Conservation (phyloP, 2,329 filamentous ascomycete species). For the Colletotrichum eremochloae region DNA sequence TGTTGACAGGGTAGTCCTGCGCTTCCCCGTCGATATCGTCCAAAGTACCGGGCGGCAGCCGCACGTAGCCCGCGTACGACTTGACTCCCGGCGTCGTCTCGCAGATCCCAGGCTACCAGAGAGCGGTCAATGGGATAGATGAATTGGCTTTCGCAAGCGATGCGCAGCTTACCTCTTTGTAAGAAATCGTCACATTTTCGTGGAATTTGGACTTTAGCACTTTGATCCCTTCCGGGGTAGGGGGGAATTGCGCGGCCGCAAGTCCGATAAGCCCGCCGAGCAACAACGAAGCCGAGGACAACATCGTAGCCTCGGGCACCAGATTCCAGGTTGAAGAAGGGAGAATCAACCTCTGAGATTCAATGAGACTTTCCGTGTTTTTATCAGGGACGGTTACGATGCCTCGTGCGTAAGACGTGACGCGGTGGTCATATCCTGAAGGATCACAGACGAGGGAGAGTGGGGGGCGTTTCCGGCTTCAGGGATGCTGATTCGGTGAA, state of each 20-base stretch:
- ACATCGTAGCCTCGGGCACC: neutral
- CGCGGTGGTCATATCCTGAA: conserved; percentile 20
- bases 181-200: conserved; percentile 71
- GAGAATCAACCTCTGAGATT: too few relatives aligned
- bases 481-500: conserved; percentile 11
- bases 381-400: neutral
- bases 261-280: conserved; percentile 44
- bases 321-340: too few relatives aligned
- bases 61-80: conserved; percentile 75
- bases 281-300: conserved; percentile 28
- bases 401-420: conserved; percentile 12
- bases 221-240: conserved; percentile 53
- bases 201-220: conserved; percentile 71
- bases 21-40: conserved; percentile 60
- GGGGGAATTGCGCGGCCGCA: conserved; percentile 50
- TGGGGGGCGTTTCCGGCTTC: conserved; percentile 11
- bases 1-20: conserved; percentile 60
- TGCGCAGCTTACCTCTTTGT: conserved; percentile 62
- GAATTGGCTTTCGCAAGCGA: neutral
- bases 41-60: conserved; percentile 59
- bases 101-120: conserved; percentile 65
- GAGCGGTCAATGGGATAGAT: conserved; percentile 37
- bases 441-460: conserved; percentile 7
- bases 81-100: conserved; percentile 70
- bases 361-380: neutral